A percentile compares a stretch with the other conserved stretches of the same genome.
These are phyloP conservation scores for Chaetomium sp. DNA, from an alignment of 2,329 filamentous ascomycete species.

Conservation along the genomic window DNA sequence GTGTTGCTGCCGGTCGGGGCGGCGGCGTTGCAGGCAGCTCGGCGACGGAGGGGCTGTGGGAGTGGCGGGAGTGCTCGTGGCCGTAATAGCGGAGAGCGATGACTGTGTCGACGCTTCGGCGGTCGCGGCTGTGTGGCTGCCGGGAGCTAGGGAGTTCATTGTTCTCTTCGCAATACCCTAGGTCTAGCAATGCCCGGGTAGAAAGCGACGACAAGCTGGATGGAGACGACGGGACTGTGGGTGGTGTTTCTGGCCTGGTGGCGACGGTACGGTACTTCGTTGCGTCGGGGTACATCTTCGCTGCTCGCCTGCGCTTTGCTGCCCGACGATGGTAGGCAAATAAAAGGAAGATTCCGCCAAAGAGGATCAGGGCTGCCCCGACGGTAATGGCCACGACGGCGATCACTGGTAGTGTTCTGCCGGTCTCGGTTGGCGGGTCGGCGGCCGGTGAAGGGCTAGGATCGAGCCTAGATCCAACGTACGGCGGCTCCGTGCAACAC, in stretches of 20 bases:
- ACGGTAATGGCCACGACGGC: constrained; percentile 19
- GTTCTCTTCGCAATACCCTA: constrained; percentile 10
- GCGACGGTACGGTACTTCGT: constrained; percentile 13
- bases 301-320: constrained; percentile 4
- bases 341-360: constrained; percentile 7
- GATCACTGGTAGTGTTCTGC: background rate
- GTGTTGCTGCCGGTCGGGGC: background rate
- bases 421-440: background rate
- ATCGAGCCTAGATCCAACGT: background rate
- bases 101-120: constrained; percentile 27
- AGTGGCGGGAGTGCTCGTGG: constrained; percentile 7
- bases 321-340: constrained; percentile 21
- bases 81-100: constrained; percentile 28
- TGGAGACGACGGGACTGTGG: constrained; percentile 5
- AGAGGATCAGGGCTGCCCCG: constrained; percentile 17
- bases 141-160: background rate
- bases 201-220: constrained; percentile 21
- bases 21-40: constrained; percentile 23
- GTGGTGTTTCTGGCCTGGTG: constrained; percentile 11
- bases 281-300: constrained; percentile 13
- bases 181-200: constrained; percentile 17
- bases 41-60: constrained; percentile 7
- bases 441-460: background rate
- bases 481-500: constrained; percentile 17
- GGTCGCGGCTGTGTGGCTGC: constrained; percentile 3